These are phyloP conservation scores for Candida ovalis DNA, from an alignment of 805 yeast genomes.

Conservation along the genomic window DNA sequence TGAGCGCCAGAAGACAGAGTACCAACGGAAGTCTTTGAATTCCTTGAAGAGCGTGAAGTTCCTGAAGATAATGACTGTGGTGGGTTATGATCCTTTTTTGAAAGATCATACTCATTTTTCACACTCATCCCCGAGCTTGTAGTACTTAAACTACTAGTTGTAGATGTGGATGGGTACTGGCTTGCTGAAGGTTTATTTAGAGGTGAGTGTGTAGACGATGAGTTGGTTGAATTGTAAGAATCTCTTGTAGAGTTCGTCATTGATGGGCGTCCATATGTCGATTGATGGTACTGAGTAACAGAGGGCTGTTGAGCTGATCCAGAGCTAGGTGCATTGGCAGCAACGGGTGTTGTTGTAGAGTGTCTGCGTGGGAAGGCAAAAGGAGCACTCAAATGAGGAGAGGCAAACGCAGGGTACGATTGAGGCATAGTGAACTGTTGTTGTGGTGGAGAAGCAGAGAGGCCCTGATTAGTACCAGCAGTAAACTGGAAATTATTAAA, in stretches of 20 bases:
- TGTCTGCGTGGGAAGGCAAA: constrained; percentile 1
- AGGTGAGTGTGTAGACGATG: constrained; percentile 5
- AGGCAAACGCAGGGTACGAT: not conserved
- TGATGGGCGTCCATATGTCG: not conserved
- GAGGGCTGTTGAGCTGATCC: not conserved
- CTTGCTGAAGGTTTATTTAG: not conserved
- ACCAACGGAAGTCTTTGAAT: constrained; percentile 2
- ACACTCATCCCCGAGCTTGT: not conserved
- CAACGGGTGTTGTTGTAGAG: not conserved
- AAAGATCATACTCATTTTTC: not conserved
- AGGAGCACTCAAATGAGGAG: not conserved
- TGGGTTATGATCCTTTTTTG: not conserved
- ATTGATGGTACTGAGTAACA: not conserved
- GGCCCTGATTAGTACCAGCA: not conserved
- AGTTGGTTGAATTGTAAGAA: constrained; percentile 4
- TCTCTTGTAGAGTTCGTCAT: constrained; percentile 1
- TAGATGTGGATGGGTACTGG: not conserved
- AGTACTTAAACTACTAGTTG: not conserved
- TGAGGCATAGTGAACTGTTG: constrained; percentile 4
- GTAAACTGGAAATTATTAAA: constrained; percentile 8
- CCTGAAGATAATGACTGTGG: not conserved
- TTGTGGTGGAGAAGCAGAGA: not conserved
- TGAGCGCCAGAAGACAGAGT: not conserved
- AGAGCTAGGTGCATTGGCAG: not conserved
- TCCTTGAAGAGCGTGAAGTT: not conserved